A percentile compares a stretch with the other conserved stretches of the same genome.
Conservation (phyloP, 1,284 basidiomycete genomes). For the Ceratobasidium sp. region DNA sequence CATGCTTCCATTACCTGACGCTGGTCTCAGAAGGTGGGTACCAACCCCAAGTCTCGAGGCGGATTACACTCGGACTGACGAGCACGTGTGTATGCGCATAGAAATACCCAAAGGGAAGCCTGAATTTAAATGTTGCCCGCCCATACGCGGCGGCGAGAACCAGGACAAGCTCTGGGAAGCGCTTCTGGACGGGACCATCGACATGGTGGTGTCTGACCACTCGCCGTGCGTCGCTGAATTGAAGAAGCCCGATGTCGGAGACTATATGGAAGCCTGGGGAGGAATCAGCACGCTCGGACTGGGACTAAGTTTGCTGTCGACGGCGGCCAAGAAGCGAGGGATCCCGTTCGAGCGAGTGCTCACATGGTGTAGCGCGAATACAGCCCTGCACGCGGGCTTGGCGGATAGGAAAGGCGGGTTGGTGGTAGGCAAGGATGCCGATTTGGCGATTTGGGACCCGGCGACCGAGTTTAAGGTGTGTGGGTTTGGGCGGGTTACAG, state of each 20-base stretch:
- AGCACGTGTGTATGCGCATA: slow-evolving; percentile 45
- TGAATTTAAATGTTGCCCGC: slow-evolving; percentile 95
- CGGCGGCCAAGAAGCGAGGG: slow-evolving; percentile 60
- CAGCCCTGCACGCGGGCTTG: slow-evolving; percentile 81
- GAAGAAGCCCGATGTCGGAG: slow-evolving; percentile 77
- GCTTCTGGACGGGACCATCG: slow-evolving; percentile 78
- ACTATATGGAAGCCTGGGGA: slow-evolving; percentile 91
- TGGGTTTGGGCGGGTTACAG: slow-evolving; percentile 12
- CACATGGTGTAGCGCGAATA: slow-evolving; percentile 73
- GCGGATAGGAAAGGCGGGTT: slow-evolving; percentile 73
- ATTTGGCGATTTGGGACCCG: slow-evolving; percentile 86
- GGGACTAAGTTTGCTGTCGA: slow-evolving; percentile 80
- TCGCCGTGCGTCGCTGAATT: slow-evolving; percentile 85
- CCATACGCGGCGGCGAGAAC: slow-evolving; percentile 78
- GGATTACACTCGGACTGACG: slow-evolving; percentile 42
- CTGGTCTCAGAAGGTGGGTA: slow-evolving; percentile 60
- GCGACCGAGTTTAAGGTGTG: slow-evolving; percentile 68
- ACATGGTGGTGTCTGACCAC: slow-evolving; percentile 92
- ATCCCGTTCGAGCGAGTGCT: slow-evolving; percentile 66
- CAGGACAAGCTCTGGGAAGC: slow-evolving; percentile 80
- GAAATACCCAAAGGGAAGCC: slow-evolving; percentile 68
- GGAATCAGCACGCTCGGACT: slow-evolving; percentile 89
- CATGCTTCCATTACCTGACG: slow-evolving; percentile 92
- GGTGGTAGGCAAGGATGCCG: slow-evolving; percentile 77
- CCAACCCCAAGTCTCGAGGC: slow-evolving; percentile 49